phyloP scores from a whole-genome alignment of 305 asterid species.

The Petunia hybrid region DNA sequence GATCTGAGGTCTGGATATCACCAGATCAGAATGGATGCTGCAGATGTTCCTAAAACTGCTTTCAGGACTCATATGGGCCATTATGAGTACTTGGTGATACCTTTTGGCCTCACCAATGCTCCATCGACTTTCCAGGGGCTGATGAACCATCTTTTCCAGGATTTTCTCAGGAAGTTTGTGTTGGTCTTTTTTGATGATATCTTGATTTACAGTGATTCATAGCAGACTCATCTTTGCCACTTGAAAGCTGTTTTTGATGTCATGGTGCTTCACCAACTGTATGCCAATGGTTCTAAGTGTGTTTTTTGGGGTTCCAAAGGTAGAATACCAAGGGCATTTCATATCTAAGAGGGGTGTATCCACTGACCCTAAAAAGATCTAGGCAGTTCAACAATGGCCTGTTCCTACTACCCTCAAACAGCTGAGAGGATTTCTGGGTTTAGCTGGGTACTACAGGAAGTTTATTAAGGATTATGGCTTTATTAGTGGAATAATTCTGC shows the following conservation, averaged over 20 bases:
- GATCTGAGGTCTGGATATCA: too few relatives aligned
- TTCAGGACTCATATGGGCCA: too few relatives aligned
- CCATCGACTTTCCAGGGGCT: too few relatives aligned
- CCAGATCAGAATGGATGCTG: too few relatives aligned
- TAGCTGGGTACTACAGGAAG: too few relatives aligned
- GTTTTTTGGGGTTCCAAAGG: not conserved
- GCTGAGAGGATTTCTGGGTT: not conserved
- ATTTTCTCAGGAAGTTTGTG: too few relatives aligned
- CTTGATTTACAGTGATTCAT: too few relatives aligned
- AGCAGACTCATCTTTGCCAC: not conserved
- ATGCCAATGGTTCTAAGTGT: not conserved
- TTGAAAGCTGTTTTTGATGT: too few relatives aligned
- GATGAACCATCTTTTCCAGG: too few relatives aligned
- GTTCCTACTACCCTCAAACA: not conserved
- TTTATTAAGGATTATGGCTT: not conserved
- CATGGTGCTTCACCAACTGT: not conserved
- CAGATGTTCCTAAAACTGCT: too few relatives aligned
- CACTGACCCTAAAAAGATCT: not conserved
- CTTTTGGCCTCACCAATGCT: too few relatives aligned
- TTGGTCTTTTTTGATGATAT: not conserved
- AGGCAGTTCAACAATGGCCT: not conserved
- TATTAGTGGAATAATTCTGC: not conserved
- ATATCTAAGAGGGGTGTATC: not conserved
- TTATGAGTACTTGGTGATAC: too few relatives aligned
- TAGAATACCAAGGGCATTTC: not conserved